Conservation (phyloP, 2,329 filamentous ascomycete species). For the Penicillium nordicum region DNA sequence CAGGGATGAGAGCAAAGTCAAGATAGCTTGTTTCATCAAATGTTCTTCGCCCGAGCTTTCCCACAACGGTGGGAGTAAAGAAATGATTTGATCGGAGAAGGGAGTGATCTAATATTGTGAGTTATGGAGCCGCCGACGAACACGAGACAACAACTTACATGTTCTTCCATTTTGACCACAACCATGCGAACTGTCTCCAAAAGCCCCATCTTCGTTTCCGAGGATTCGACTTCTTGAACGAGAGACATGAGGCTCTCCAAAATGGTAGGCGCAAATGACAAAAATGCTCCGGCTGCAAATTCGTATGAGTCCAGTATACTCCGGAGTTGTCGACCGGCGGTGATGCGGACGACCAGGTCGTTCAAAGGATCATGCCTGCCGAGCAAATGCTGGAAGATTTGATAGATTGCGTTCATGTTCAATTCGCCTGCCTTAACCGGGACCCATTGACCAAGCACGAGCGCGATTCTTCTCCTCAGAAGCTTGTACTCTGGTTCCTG, state of each 20-base stretch:
- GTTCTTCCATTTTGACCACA: slow-evolving; percentile 75
- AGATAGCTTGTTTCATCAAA: slow-evolving; percentile 88
- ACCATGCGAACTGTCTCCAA: slow-evolving; percentile 80
- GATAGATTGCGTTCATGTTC: slow-evolving; percentile 72
- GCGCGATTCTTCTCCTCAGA: slow-evolving; percentile 79
- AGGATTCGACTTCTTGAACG: slow-evolving; percentile 73
- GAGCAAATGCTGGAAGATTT: slow-evolving; percentile 84
- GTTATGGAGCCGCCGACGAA: background rate
- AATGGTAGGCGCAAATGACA: slow-evolving; percentile 71
- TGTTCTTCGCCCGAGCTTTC: slow-evolving; percentile 79
- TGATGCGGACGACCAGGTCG: slow-evolving; percentile 87
- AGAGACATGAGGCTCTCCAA: slow-evolving; percentile 71
- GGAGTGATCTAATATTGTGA: slow-evolving; percentile 51
- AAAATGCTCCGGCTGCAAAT: slow-evolving; percentile 70
- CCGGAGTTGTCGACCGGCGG: slow-evolving; percentile 80
- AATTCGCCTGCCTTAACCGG: slow-evolving; percentile 68
- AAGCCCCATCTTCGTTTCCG: slow-evolving; percentile 87
- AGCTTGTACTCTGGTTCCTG: slow-evolving; percentile 68
- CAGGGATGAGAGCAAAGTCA: slow-evolving; percentile 78
- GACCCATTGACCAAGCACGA: slow-evolving; percentile 87
- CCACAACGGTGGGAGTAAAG: slow-evolving; percentile 78
- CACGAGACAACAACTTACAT: slow-evolving; percentile 43
- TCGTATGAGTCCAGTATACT: slow-evolving; percentile 79
- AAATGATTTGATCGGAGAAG: slow-evolving; percentile 76
- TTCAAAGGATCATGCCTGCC: slow-evolving; percentile 74